These are phyloP conservation scores for Peronospora belbahrii DNA, from an alignment of 352 stramenopile species.

Conservation along the genomic window DNA sequence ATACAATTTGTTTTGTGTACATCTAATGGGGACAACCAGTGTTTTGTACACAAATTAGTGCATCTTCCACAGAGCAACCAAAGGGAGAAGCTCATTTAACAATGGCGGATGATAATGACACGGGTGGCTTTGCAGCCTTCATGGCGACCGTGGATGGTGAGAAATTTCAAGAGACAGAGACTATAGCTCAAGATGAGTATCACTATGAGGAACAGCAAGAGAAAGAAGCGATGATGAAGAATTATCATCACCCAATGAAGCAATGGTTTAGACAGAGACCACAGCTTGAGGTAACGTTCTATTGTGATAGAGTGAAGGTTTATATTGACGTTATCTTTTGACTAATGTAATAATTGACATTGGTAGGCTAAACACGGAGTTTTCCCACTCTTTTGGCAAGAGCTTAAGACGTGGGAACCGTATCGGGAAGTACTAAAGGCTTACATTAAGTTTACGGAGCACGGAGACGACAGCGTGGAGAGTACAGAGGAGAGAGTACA, in stretches of 20 bases:
- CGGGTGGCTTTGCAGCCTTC: conserved; percentile 59
- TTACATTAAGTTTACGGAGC: conserved; percentile 82
- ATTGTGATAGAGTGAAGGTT: background rate
- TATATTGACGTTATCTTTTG: background rate
- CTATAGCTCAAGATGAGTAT: conserved; percentile 46
- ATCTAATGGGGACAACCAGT: too few species aligned
- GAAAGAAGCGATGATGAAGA: conserved; percentile 85
- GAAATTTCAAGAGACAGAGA: background rate
- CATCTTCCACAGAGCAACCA: conserved; percentile 2
- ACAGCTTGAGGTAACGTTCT: conserved; percentile 31
- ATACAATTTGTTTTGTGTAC: background rate
- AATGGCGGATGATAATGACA: conserved; percentile 47
- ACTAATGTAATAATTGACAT: conserved; percentile 11
- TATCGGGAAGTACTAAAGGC: conserved; percentile 89
- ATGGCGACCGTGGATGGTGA: conserved; percentile 47
- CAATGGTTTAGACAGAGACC: conserved; percentile 77
- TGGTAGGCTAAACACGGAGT: conserved; percentile 74
- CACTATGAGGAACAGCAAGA: conserved; percentile 82
- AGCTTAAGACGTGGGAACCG: conserved; percentile 89
- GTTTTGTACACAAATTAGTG: background rate
- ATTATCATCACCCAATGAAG: conserved; percentile 82
- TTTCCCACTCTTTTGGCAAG: conserved; percentile 93
- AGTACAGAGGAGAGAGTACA: conserved; percentile 1
- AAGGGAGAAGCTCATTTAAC: conserved; percentile 1
- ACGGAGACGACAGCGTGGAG: conserved; percentile 25